These are phyloP conservation scores for Lipomyces yamadae DNA, from an alignment of 805 yeast genomes.

Conservation along the genomic window DNA sequence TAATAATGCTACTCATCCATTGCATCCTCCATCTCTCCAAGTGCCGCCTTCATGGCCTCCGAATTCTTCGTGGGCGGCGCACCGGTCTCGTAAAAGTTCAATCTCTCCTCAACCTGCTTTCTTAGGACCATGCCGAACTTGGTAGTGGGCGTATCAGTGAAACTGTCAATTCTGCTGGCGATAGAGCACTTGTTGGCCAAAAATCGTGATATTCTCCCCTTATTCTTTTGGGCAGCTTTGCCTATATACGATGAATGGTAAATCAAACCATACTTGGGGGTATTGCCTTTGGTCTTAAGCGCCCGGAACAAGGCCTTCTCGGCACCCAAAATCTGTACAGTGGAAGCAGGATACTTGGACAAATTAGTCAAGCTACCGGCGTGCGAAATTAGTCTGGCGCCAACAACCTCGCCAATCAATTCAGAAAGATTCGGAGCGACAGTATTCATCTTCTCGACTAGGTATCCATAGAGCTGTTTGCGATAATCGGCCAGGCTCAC, in stretches of 20 bases:
- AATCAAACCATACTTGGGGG: conserved; percentile 94
- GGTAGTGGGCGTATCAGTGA: conserved; percentile 90
- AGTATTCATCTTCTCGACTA: conserved; percentile 93
- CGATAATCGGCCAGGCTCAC: conserved; percentile 92
- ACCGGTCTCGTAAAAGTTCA: conserved; percentile 94
- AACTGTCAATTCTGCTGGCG: conserved; percentile 98
- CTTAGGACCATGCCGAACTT: conserved; percentile 89
- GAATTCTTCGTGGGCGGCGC: conserved; percentile 95
- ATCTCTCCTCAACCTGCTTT: conserved; percentile 97
- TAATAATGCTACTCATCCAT: conserved; percentile 20
- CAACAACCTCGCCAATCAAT: conserved; percentile 97
- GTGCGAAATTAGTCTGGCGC: conserved; percentile 97
- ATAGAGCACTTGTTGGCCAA: conserved; percentile 98
- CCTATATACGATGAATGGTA: conserved; percentile 95
- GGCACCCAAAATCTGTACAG: conserved; percentile 97
- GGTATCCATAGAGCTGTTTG: conserved; percentile 76
- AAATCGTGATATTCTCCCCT: conserved; percentile 98
- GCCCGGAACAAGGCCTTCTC: conserved; percentile 93
- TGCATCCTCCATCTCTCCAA: conserved; percentile 56
- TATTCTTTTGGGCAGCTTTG: conserved; percentile 92
- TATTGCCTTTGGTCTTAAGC: conserved; percentile 92
- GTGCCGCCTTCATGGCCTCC: conserved; percentile 91
- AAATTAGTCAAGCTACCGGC: conserved; percentile 97
- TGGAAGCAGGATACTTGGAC: conserved; percentile 98
- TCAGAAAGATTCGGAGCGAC: conserved; percentile 98